Conservation (phyloP, 2,329 filamentous ascomycete species). For the Neopestalotiopsis rosae region DNA sequence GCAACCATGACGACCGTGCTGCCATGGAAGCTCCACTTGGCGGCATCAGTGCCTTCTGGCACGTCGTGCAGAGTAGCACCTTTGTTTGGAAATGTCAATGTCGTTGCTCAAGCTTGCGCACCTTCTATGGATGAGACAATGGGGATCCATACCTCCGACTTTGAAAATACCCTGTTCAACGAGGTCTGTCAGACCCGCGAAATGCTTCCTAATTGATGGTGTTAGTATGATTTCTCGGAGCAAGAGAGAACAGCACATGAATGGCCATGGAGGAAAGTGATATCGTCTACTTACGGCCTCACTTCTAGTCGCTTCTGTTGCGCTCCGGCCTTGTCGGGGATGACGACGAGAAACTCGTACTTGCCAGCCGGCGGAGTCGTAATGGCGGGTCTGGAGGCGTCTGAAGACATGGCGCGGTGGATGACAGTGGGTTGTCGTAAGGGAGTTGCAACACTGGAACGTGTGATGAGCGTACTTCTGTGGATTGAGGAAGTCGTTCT, state of each 20-base stretch:
- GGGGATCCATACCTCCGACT: conserved; percentile 63
- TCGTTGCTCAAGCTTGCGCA: conserved; percentile 18
- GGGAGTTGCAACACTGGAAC: not conserved
- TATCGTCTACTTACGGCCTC: conserved; percentile 52
- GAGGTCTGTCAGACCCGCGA: conserved; percentile 57
- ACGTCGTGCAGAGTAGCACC: conserved; percentile 72
- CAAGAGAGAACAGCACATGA: not conserved
- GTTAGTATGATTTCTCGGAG: not conserved
- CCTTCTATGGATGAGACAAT: not conserved
- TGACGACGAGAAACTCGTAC: conserved; percentile 69
- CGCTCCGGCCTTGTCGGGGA: conserved; percentile 69
- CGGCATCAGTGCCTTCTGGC: conserved; percentile 63
- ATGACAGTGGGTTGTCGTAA: not conserved
- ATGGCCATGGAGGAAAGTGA: not conserved
- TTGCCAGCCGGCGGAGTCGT: conserved; percentile 22
- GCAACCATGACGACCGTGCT: conserved; percentile 73
- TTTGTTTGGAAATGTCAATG: conserved; percentile 17
- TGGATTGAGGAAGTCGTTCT: not conserved
- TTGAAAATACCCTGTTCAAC: conserved; percentile 63
- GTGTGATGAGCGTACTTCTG: not conserved
- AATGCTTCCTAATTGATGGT: conserved; percentile 49
- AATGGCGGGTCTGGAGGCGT: conserved; percentile 17
- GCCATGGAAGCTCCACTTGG: conserved; percentile 73
- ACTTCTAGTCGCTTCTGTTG: conserved; percentile 67
- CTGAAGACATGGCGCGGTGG: conserved; percentile 14